These are phyloP conservation scores for Medicago lupulina DNA, from an alignment of 306 rosid species.

Conservation along the genomic window DNA sequence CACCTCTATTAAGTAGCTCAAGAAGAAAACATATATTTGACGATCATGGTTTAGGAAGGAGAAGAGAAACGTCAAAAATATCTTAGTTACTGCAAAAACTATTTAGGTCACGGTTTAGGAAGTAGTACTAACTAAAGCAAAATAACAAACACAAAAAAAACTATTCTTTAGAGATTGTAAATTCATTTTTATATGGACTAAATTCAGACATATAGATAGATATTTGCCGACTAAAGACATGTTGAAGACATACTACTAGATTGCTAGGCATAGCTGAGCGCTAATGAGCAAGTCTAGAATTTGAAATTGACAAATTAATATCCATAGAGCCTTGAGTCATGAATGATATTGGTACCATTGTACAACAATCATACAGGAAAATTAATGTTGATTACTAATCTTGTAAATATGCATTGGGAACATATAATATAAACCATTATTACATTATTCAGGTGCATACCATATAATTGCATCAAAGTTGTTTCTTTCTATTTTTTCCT, in stretches of 20 bases:
- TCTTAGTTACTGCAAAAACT: too few species aligned
- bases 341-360: conserved; percentile 11
- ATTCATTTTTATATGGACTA: background rate
- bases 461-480: conserved; percentile 8
- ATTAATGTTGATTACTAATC: conserved; percentile 35
- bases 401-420: conserved; percentile 41
- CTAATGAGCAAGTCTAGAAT: conserved; percentile 15
- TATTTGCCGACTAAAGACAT: background rate
- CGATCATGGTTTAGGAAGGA: too few species aligned
- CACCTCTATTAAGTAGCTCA: too few species aligned
- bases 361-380: conserved; percentile 19
- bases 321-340: background rate
- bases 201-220: background rate
- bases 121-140: too few species aligned
- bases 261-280: background rate
- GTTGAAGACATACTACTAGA: background rate
- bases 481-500: conserved; percentile 15
- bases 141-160: too few species aligned
- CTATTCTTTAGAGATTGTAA: background rate
- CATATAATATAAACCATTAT: background rate
- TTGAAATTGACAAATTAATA: conserved; percentile 13
- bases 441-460: too few species aligned
- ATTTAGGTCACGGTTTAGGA: too few species aligned
- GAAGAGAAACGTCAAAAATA: too few species aligned
- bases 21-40: too few species aligned